Evolutionary conservation across 352 stramenopile genomes (phyloP).

Genomic region (Elongisporangium prolatum): DNA sequence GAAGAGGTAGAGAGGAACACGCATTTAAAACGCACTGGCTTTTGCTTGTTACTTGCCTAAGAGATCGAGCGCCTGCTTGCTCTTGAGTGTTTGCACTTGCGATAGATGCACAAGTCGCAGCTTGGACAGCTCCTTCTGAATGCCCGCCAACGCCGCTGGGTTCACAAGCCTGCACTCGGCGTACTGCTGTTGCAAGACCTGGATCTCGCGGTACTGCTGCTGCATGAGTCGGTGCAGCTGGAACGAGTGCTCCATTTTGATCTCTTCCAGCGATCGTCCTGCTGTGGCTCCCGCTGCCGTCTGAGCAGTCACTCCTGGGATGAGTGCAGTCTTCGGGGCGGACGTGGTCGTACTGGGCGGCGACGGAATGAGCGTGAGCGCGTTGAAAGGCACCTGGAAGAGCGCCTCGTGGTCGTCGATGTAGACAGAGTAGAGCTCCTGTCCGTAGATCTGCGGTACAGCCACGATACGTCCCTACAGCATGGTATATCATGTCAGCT

Average conservation of each 20-base stretch:
- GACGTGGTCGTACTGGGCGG: slow-evolving; percentile 11
- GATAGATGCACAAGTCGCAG: slow-evolving; percentile 79
- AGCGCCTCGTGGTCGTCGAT: slow-evolving; percentile 80
- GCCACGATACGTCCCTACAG: slow-evolving; percentile 58
- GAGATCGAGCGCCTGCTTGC: slow-evolving; percentile 76
- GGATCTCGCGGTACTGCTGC: slow-evolving; percentile 84
- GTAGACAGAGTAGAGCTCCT: slow-evolving; percentile 80
- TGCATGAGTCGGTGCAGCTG: slow-evolving; percentile 85
- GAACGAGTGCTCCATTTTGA: slow-evolving; percentile 86
- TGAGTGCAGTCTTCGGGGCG: not conserved
- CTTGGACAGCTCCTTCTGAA: slow-evolving; percentile 83
- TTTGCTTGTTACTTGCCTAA: slow-evolving; percentile 48
- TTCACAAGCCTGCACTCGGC: slow-evolving; percentile 71
- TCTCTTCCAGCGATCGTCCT: slow-evolving; percentile 31
- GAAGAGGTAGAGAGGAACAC: not conserved
- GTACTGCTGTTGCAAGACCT: slow-evolving; percentile 81
- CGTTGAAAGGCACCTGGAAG: slow-evolving; percentile 80
- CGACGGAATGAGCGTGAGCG: slow-evolving; percentile 36
- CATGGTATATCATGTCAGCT: not conserved
- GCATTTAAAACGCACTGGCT: slow-evolving; percentile 6
- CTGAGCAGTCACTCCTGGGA: not conserved
- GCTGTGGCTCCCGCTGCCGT: slow-evolving; percentile 6
- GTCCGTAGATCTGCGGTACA: slow-evolving; percentile 66
- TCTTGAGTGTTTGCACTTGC: slow-evolving; percentile 84
- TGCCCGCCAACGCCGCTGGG: slow-evolving; percentile 62